Conservation (phyloP, 2,329 filamentous ascomycete species). For the Penicillium psychrosexuale region DNA sequence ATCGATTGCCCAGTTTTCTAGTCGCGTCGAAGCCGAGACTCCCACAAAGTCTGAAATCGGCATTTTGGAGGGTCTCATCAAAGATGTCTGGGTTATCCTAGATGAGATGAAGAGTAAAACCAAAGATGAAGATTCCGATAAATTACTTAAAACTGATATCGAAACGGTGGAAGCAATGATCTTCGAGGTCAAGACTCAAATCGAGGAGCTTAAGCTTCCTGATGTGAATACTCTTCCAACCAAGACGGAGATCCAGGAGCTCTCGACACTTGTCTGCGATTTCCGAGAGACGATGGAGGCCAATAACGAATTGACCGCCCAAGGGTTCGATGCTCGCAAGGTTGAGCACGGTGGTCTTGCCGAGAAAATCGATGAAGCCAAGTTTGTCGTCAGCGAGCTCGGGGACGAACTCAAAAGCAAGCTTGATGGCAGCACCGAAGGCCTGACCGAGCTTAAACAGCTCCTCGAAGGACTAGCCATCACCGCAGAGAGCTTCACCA, state of each 20-base stretch:
- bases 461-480: slow-evolving; percentile 69
- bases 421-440: slow-evolving; percentile 70
- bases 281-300: slow-evolving; percentile 62
- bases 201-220: slow-evolving; percentile 70
- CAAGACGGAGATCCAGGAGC: slow-evolving; percentile 69
- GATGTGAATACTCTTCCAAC: slow-evolving; percentile 69
- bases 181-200: slow-evolving; percentile 75
- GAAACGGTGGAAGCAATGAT: slow-evolving; percentile 77
- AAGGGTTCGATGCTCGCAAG: slow-evolving; percentile 79
- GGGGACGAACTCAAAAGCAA: slow-evolving; percentile 72
- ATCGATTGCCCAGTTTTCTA: slow-evolving; percentile 62
- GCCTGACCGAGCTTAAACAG: slow-evolving; percentile 57
- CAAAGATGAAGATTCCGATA: slow-evolving; percentile 51
- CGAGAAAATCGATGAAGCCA: slow-evolving; percentile 76
- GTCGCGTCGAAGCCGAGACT: slow-evolving; percentile 64
- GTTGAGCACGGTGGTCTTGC: slow-evolving; percentile 75
- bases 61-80: slow-evolving; percentile 72
- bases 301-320: slow-evolving; percentile 70
- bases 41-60: slow-evolving; percentile 76
- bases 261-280: slow-evolving; percentile 69
- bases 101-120: slow-evolving; percentile 61
- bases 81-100: slow-evolving; percentile 70
- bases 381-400: slow-evolving; percentile 71
- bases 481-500: slow-evolving; percentile 45
- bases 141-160: slow-evolving; percentile 75